phyloP scores from a whole-genome alignment of 495 filamentous ascomycete species.

The Penicillium coprophilum region DNA sequence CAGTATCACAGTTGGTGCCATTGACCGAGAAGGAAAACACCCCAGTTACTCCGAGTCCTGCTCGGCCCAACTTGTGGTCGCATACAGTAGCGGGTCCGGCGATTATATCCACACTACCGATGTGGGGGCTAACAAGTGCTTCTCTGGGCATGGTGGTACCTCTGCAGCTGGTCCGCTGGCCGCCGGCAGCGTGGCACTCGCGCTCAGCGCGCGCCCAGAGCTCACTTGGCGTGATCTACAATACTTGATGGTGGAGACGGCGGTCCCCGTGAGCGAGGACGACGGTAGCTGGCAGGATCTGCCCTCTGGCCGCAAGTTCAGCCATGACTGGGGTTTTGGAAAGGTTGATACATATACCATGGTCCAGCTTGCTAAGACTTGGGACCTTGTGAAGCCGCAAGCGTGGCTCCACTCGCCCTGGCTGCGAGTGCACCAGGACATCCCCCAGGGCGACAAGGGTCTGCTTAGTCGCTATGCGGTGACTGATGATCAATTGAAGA shows the following conservation, averaged over 20 bases:
- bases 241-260: conserved; percentile 81
- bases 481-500: conserved; percentile 68
- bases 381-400: conserved; percentile 92
- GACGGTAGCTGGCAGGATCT: conserved; percentile 80
- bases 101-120: conserved; percentile 96
- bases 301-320: conserved; percentile 78
- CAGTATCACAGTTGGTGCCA: conserved; percentile 92
- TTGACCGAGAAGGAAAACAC: conserved; percentile 81
- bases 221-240: conserved; percentile 94
- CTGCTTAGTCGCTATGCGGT: conserved; percentile 75
- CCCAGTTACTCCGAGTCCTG: conserved; percentile 95
- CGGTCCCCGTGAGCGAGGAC: conserved; percentile 73
- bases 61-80: conserved; percentile 91
- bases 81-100: conserved; percentile 87
- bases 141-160: conserved; percentile 81
- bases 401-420: conserved; percentile 93
- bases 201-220: conserved; percentile 79
- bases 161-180: conserved; percentile 92
- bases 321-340: conserved; percentile 92
- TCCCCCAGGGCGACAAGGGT: conserved; percentile 84
- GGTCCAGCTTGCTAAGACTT: conserved; percentile 81
- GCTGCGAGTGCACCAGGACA: conserved; percentile 80
- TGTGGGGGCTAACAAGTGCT: conserved; percentile 80
- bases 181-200: conserved; percentile 91
- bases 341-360: conserved; percentile 87